Conservation (phyloP, 768 basidiomycete species). For the Lactarius akahatsu region DNA sequence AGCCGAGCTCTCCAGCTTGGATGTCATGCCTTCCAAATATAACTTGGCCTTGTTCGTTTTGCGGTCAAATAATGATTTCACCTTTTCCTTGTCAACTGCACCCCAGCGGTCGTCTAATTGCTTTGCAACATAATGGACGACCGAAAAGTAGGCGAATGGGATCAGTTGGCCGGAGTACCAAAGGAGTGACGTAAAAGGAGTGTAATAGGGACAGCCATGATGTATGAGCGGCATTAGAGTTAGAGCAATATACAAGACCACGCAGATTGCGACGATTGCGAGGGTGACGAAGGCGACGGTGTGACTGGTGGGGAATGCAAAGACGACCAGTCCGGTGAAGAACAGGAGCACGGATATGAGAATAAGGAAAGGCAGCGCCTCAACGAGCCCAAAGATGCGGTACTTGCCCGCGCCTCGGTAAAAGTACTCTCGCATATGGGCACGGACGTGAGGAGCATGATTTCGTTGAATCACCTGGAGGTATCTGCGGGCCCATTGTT, state of each 20-base stretch:
- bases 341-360: not conserved
- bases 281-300: not conserved
- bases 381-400: constrained; percentile 41
- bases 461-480: not conserved
- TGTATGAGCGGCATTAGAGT: not conserved
- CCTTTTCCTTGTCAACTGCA: too few relatives aligned
- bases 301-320: not conserved
- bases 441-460: not conserved
- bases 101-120: too few relatives aligned
- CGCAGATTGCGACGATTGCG: not conserved
- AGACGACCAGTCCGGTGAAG: constrained; percentile 7
- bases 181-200: not conserved
- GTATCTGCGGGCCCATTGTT: constrained; percentile 11
- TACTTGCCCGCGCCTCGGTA: constrained; percentile 43
- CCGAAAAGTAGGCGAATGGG: not conserved
- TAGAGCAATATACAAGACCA: not conserved
- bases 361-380: constrained; percentile 34
- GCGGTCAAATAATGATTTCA: too few relatives aligned
- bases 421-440: constrained; percentile 28
- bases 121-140: too few relatives aligned
- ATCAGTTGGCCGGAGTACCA: not conserved
- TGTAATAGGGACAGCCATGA: not conserved
- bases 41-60: too few relatives aligned
- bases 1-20: too few relatives aligned
- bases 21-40: too few relatives aligned